phyloP scores from a whole-genome alignment of 139 green algal species.

The Ostreobium quekettii region DNA sequence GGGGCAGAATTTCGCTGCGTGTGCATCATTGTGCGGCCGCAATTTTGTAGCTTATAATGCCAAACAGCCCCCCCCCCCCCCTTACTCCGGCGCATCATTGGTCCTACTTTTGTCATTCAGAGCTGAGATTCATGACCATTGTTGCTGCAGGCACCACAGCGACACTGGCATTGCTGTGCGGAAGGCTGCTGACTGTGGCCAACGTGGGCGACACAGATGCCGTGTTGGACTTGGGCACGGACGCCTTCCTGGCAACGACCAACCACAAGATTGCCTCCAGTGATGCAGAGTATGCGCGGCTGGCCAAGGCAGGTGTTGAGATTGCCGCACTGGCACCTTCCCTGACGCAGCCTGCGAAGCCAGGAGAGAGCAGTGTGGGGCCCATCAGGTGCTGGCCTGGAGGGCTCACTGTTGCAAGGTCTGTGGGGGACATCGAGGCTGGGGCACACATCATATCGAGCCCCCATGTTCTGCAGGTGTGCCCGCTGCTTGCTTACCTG shows the following conservation, averaged over 20 bases:
- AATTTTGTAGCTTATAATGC: no score
- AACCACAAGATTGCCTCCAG: not conserved
- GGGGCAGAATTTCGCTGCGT: no score
- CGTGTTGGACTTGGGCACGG: conserved; percentile 37
- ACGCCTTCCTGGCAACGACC: not conserved
- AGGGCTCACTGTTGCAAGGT: conserved; percentile 72
- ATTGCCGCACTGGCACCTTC: conserved; percentile 50
- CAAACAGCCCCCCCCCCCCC: no score
- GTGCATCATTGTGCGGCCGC: no score
- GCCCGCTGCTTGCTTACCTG: no score
- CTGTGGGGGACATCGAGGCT: conserved; percentile 80
- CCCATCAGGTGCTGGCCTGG: conserved; percentile 84
- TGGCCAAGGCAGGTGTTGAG: conserved; percentile 38
- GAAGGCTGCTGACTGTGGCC: conserved; percentile 51
- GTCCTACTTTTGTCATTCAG: no score
- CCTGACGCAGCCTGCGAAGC: conserved; percentile 45
- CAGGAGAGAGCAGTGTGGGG: conserved; percentile 59
- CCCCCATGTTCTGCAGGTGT: conserved; percentile 78
- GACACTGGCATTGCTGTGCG: conserved; percentile 19
- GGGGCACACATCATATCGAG: conserved; percentile 64
- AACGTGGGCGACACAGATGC: conserved; percentile 63
- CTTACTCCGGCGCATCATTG: no score
- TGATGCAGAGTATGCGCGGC: conserved; percentile 49
- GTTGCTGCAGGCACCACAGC: conserved; percentile 15
- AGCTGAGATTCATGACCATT: no score